These are phyloP conservation scores for Talaromyces nanjingensis DNA, from an alignment of 495 filamentous ascomycete genomes.

Conservation along the genomic window DNA sequence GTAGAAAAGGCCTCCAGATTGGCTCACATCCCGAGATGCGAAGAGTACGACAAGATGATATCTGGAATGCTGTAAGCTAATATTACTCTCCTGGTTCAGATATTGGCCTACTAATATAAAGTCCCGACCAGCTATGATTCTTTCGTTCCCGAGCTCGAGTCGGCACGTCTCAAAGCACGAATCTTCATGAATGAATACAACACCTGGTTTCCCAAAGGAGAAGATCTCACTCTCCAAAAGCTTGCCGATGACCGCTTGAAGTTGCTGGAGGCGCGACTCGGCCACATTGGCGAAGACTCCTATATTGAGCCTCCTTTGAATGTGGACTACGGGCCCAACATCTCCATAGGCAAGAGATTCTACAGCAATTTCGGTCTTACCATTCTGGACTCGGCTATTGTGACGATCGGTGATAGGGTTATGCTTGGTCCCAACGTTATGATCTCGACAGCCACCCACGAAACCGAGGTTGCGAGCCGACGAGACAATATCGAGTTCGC, in stretches of 20 bases:
- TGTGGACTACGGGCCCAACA: no score
- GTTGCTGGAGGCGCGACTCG: no score
- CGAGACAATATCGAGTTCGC: constrained; percentile 29
- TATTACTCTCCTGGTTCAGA: constrained; percentile 17
- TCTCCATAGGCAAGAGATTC: no score
- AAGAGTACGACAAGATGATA: constrained; percentile 42
- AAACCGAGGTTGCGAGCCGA: constrained; percentile 30
- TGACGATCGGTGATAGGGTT: constrained; percentile 21
- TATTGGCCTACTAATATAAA: neutral
- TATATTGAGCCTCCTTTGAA: no score
- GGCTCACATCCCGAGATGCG: constrained; percentile 25
- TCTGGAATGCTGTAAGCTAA: constrained; percentile 34
- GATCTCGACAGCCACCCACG: constrained; percentile 39
- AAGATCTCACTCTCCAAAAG: constrained; percentile 24
- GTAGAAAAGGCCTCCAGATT: no score
- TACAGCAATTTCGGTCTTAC: no score
- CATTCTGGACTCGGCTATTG: no score
- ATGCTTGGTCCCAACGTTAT: constrained; percentile 36
- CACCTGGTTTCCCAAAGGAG: constrained; percentile 20
- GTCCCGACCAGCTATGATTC: no score
- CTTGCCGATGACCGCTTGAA: constrained; percentile 17
- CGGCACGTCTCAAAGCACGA: constrained; percentile 20
- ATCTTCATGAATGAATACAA: constrained; percentile 25
- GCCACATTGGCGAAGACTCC: no score
- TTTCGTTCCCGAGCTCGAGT: no score